Evolutionary conservation across 352 stramenopile genomes (phyloP), one percentile per base, ranked within the genome.

Genomic region (Pythium periplocum): DNA sequence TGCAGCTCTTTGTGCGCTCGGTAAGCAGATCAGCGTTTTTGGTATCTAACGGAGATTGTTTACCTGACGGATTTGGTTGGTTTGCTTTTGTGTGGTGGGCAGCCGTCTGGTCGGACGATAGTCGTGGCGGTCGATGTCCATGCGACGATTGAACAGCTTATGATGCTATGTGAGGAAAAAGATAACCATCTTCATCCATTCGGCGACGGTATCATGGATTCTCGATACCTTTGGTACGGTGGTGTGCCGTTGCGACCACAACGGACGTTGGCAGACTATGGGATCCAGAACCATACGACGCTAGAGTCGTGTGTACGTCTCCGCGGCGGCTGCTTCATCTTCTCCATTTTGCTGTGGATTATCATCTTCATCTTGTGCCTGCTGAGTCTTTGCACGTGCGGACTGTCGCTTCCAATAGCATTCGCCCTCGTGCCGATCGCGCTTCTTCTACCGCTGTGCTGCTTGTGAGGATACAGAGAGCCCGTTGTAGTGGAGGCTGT

Each of bases 321-420:
- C 32, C 75, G 69, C 35, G 80, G 80, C 40, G 77, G 80, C 56
- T 90, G 80, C 68, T 88, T 88, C 51, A 62, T 68, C 44, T 68
- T 88, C 45, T 90, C 79, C n/a, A 86, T 90, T 57, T 49, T 76
- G 46, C 57, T 90, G 45, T 90, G 79, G 79, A 79, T 84, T 52
- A 58, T 87, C 32, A 90, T 90, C 60, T 88, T 88, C 55, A 67
- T 83, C 53, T 84, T 69, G 61, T 86, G 73, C 51, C 47, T 87
- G 36, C 49, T 88, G 55, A 87, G 79, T 52, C 59, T 90, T 33
- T 90, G 76, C 66, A 90, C 79, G 33, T 90, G 79, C 46, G 79
- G 79, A 0, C 48, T 90, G 33, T 87, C 79, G 33, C 61, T 90
- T 11, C 73, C 73, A 0, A 61, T 90, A 39, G 75, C 76, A 31